Evolutionary conservation across 148 eudicot species (phyloP).

Genomic region (Amaranthus hypochondriacus): DNA sequence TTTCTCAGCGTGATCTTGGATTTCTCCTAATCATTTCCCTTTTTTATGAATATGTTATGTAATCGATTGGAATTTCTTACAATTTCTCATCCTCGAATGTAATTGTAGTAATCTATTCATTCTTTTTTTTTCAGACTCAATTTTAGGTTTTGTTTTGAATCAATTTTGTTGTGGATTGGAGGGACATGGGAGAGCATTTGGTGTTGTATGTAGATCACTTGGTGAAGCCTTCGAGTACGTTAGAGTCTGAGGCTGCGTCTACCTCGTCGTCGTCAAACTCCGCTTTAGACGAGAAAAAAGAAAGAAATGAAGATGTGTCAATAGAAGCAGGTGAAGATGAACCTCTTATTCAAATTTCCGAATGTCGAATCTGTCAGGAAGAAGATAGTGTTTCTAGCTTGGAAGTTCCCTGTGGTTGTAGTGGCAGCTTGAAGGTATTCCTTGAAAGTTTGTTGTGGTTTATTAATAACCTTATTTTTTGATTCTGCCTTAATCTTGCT

Average conservation of each 20-base stretch:
- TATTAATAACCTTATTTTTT: too few relatives aligned
- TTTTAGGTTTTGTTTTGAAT: too few relatives aligned
- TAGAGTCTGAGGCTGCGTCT: conserved; percentile 23
- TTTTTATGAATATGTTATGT: background rate
- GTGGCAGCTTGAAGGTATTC: conserved; percentile 85
- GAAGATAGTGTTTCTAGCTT: conserved; percentile 61
- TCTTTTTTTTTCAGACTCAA: too few relatives aligned
- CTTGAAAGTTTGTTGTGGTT: too few relatives aligned
- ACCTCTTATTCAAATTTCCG: conserved; percentile 55
- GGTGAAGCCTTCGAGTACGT: conserved; percentile 23
- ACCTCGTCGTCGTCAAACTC: conserved; percentile 16
- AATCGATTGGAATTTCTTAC: background rate
- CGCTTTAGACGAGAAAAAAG: conserved; percentile 22
- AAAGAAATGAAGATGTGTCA: conserved; percentile 23
- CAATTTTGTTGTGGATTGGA: background rate
- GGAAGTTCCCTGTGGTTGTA: conserved; percentile 81
- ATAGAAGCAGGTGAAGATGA: conserved; percentile 30
- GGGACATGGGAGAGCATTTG: conserved; percentile 46
- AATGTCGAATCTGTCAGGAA: conserved; percentile 92
- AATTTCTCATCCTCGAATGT: background rate
- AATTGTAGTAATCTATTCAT: too few relatives aligned
- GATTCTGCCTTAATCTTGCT: too few relatives aligned
- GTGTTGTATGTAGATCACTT: conserved; percentile 52
- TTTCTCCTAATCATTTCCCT: conserved; percentile 5
- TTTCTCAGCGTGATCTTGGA: conserved; percentile 31